These are phyloP conservation scores for Salinomyces thailandicus DNA, from an alignment of 2,329 filamentous ascomycete genomes.

Conservation along the genomic window DNA sequence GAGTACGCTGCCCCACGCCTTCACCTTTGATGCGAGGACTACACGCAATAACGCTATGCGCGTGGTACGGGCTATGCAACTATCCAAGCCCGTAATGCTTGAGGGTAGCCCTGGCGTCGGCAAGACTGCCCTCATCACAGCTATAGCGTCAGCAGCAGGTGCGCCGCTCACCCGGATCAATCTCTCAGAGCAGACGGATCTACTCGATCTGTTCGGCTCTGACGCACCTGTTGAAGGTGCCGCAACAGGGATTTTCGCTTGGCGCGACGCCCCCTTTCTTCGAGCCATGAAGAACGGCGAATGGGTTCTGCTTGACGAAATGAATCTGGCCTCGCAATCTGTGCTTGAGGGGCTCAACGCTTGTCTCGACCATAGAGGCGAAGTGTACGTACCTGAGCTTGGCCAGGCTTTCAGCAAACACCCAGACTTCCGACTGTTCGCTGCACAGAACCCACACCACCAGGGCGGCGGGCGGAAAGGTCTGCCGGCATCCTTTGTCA, in stretches of 20 bases:
- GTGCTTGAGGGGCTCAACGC: conserved; percentile 94
- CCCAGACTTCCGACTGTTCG: conserved; percentile 84
- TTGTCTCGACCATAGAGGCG: conserved; percentile 89
- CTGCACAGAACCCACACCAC: conserved; percentile 94
- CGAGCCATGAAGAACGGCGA: conserved; percentile 94
- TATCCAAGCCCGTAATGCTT: conserved; percentile 81
- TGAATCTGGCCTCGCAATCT: conserved; percentile 96
- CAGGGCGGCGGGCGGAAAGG: conserved; percentile 94
- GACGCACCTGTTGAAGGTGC: conserved; percentile 94
- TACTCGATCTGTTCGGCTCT: conserved; percentile 95
- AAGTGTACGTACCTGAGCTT: conserved; percentile 89
- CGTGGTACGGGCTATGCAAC: conserved; percentile 77
- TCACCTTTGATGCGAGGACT: conserved; percentile 80
- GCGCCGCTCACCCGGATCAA: conserved; percentile 87
- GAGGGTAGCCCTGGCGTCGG: conserved; percentile 97
- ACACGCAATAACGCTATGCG: conserved; percentile 85
- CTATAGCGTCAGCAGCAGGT: conserved; percentile 69
- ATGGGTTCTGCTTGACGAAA: conserved; percentile 95
- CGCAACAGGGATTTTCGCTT: conserved; percentile 79
- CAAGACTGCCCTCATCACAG: conserved; percentile 86
- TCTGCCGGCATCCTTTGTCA: conserved; percentile 89
- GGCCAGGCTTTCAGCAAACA: conserved; percentile 90
- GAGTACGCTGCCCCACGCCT: conserved; percentile 40
- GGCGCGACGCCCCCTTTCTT: conserved; percentile 90
- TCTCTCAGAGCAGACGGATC: conserved; percentile 90